These are phyloP conservation scores for Jaapia argillacea DNA, from an alignment of 768 basidiomycete genomes.

Conservation along the genomic window DNA sequence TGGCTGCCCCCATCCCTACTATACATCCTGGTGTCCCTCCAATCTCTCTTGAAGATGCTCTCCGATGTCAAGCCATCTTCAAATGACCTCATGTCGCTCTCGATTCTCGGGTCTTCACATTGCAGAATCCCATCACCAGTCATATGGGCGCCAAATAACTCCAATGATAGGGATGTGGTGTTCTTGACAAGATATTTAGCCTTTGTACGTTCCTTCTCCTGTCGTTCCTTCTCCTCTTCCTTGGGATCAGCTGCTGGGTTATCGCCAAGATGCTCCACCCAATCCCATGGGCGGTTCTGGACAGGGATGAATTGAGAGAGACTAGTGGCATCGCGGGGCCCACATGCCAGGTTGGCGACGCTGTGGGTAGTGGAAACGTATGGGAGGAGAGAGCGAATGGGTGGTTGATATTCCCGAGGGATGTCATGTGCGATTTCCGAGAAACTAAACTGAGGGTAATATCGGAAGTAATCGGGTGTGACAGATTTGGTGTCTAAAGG, in stretches of 20 bases:
- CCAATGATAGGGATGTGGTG: slow-evolving; percentile 60
- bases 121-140: slow-evolving; percentile 50
- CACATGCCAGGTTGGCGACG: slow-evolving; percentile 48
- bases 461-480: slow-evolving; percentile 50
- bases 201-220: slow-evolving; percentile 27
- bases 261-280: slow-evolving; percentile 73
- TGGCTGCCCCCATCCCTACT: background rate
- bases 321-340: slow-evolving; percentile 49
- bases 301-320: slow-evolving; percentile 38
- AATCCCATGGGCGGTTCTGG: slow-evolving; percentile 77
- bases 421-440: slow-evolving; percentile 44
- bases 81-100: slow-evolving; percentile 44
- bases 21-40: slow-evolving; percentile 57
- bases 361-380: slow-evolving; percentile 38
- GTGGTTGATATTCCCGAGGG: slow-evolving; percentile 46
- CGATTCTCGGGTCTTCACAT: slow-evolving; percentile 20
- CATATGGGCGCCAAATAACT: slow-evolving; percentile 53
- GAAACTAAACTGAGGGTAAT: slow-evolving; percentile 44
- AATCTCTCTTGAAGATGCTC: slow-evolving; percentile 62
- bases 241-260: slow-evolving; percentile 31
- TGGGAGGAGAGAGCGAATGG: slow-evolving; percentile 49
- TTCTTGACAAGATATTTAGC: slow-evolving; percentile 42
- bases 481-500: slow-evolving; percentile 45
- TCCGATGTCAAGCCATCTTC: slow-evolving; percentile 57
- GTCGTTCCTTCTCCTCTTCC: slow-evolving; percentile 29